These are phyloP conservation scores for Alternaria alternata DNA, from an alignment of 2,329 filamentous ascomycete genomes.

Conservation along the genomic window DNA sequence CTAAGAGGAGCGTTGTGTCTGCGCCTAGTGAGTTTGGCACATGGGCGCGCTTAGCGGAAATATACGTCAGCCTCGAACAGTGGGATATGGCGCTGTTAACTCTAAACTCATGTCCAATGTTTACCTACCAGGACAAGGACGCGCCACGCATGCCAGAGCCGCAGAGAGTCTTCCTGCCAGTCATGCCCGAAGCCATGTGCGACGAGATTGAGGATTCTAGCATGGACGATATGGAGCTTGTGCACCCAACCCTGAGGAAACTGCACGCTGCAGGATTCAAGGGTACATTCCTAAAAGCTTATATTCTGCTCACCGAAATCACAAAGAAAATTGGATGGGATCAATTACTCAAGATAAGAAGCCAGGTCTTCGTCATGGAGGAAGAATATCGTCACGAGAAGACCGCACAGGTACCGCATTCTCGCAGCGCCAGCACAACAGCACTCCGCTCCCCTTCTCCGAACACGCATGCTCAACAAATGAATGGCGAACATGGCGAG, in stretches of 20 bases:
- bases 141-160: conserved; percentile 94
- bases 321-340: conserved; percentile 98
- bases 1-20: conserved; percentile 91
- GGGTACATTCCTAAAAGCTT: conserved; percentile 94
- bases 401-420: conserved; percentile 50
- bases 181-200: conserved; percentile 85
- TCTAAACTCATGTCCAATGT: conserved; percentile 98
- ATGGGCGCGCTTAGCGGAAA: conserved; percentile 91
- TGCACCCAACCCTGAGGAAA: conserved; percentile 85
- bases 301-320: conserved; percentile 92
- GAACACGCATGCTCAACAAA: conserved; percentile 47
- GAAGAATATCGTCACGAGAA: conserved; percentile 95
- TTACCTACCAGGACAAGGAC: conserved; percentile 99
- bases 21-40: conserved; percentile 97
- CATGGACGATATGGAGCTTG: conserved; percentile 78
- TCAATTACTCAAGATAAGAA: conserved; percentile 90
- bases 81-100: conserved; percentile 97
- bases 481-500: conserved; percentile 50
- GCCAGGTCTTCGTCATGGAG: conserved; percentile 99
- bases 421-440: conserved; percentile 80
- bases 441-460: conserved; percentile 73
- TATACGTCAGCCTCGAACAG: conserved; percentile 92
- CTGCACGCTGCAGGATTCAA: conserved; percentile 89
- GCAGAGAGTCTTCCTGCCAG: conserved; percentile 84
- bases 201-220: conserved; percentile 97